Base-by-base conservation (phyloP, 495 filamentous ascomycete species). In the Penicillium subrubescens region DNA sequence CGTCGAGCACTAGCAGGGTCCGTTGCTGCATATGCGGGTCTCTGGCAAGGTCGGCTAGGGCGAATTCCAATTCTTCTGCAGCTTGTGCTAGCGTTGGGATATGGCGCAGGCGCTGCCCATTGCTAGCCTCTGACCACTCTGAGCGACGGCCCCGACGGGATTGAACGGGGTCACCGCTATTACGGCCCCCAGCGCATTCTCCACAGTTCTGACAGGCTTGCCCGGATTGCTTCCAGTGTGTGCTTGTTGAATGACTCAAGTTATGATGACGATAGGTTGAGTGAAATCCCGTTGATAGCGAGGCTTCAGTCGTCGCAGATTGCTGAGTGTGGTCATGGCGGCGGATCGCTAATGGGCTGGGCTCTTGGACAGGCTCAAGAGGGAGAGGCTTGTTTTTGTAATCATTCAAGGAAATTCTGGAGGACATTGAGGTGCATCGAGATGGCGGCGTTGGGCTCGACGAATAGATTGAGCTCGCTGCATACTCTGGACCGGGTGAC, bases 381-480 rank as follows among this genome's bases (percentile, higher is more conserved):
- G 83, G 82, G n/a, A 84, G 68, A n/a, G 82, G 80, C 50, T 83
- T 84, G 23, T 83, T 81, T 55, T 73, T 77, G 25, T 73, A 29
- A 27, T 78, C 67, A 14, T 68, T 61, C 61, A 69, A 57, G 1
- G 74, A 72, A 0, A 59, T 59, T 15, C 67, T 62, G 61, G 64
- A 63, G 17, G 37, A 60, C 46, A 59, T 55, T 29, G 70, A 61
- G 5, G 39, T 37, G 11, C 50, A 37, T 21, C 56, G 57, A 10
- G 50, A 55, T 14, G 58, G 60, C 11, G 11, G 31, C 8, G 44
- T 54, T 8, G 25, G 25, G 21, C 4, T 37, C 33, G 25, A 8
- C 14, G 19, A 6, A 17, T 35, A 33, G 52, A 35, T 33, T 23
- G 33, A 55, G 31, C 52, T 50, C 23, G 46, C 46, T 10, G 46